Percentiles rank a stretch among this genome's conserved stretches.
phyloP scores from a whole-genome alignment of 2,329 filamentous ascomycete genomes.

The Tolypocladium amazonense region DNA sequence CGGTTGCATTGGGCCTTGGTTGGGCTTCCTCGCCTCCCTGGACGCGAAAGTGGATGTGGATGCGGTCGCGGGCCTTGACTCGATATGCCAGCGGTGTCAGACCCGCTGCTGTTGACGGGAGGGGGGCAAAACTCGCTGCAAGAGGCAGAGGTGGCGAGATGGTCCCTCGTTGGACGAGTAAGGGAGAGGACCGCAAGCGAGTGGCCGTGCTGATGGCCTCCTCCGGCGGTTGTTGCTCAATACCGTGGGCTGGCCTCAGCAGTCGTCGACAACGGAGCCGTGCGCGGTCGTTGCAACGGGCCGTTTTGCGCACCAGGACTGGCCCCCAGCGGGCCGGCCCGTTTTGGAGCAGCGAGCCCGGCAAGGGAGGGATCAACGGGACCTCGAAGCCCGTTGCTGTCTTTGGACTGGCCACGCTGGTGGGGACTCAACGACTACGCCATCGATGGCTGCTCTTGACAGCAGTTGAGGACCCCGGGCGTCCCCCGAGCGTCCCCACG shows the following conservation, averaged over 20 bases:
- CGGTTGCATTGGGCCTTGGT: neutral
- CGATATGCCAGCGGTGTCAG: neutral
- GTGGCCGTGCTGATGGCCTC: neutral
- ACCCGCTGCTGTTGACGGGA: neutral
- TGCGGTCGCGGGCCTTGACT: neutral
- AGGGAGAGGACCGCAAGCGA: neutral
- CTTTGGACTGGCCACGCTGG: neutral
- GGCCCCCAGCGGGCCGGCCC: neutral
- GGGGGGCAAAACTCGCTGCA: neutral
- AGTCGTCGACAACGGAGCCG: neutral
- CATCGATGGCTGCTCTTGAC: neutral
- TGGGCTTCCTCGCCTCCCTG: neutral
- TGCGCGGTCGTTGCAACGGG: neutral
- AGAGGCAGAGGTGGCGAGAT: neutral
- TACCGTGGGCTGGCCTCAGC: too few species aligned
- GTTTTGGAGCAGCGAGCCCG: neutral
- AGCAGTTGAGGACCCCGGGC: neutral
- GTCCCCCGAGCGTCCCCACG: neutral
- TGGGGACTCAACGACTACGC: neutral
- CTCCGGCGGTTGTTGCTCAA: neutral
- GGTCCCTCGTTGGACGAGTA: neutral
- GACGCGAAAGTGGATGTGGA: neutral
- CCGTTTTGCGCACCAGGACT: neutral
- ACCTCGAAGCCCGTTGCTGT: neutral
- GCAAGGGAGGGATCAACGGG: neutral